Evolutionary conservation across 192 early-diverging fungal species (phyloP), one percentile per base, ranked within the genome.

Genomic region (Thoreauomyces humboldtii): DNA sequence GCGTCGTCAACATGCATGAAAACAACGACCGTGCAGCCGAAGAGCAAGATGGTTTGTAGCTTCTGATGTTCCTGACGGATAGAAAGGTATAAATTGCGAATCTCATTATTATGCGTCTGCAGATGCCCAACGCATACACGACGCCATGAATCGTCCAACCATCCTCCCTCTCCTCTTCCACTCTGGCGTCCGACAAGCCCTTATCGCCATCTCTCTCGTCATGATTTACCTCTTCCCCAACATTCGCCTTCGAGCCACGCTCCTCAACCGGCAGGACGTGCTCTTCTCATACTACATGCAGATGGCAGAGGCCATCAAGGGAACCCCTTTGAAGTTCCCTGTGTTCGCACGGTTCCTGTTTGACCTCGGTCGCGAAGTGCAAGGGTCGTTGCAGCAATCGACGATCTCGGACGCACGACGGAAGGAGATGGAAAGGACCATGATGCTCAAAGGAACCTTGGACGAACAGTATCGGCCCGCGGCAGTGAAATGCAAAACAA

Each of bases 121-220:
- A 2, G 44, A 46, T 6, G 44, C n/a, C n/a, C 19, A 46, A 46
- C 50, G 50, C 29, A 5, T 52, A 4, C 50, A 27, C 21, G 50
- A 15, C 19, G 34, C 38, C 15, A 12, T 34, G 2, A n/a, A 14
- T 35, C 3, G 34, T 36, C 61, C 61, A 6, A 63, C 28, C 14
- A 36, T 51, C 12, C 61, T 63, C 2, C 47, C 61, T 2, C 38
- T 63, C 15, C 32, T 63, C 33, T 52, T 63, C 15, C 46, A 52
- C 61, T 24, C 21, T 15, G 12, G 32, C 9, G 7, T 52, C 1
- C 61, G 61, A 6, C 28, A 52, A 29, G 32, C 44, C 0, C 24
- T 63, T 17, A 17, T 63, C 32, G 7, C 47, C 15, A 29, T 63
- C 2, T 34, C 32, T 3, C 12, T 63, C n/a, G 35, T 61, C 2